A percentile compares a stretch with the other conserved stretches of the same genome.
Conservation (phyloP, 78 protist species). For the Dictyostelium capitatum region DNA sequence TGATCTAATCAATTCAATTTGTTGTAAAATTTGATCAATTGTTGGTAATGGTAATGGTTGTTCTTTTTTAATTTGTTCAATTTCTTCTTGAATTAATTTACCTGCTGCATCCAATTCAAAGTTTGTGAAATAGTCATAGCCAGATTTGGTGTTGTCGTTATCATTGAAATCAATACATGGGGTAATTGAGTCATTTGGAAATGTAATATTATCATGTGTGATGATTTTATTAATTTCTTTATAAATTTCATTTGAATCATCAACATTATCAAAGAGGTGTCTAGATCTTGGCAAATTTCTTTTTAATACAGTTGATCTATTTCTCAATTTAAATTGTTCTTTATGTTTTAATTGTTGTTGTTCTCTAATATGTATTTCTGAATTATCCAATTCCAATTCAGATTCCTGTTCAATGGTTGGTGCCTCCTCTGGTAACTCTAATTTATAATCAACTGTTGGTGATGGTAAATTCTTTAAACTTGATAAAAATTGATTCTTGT, state of each 20-base stretch:
- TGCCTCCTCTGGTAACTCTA: constrained; percentile 25
- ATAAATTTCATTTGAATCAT: constrained; percentile 16
- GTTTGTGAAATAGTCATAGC: constrained; percentile 45
- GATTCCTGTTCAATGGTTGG: constrained; percentile 9
- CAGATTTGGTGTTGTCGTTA: neutral
- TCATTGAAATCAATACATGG: neutral
- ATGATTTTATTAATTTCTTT: constrained; percentile 63
- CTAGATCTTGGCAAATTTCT: constrained; percentile 44
- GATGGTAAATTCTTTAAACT: constrained; percentile 59
- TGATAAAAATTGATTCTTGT: neutral
- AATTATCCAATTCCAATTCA: constrained; percentile 31
- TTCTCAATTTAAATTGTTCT: constrained; percentile 52
- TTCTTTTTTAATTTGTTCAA: neutral
- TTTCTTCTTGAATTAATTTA: constrained; percentile 5
- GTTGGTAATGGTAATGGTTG: neutral
- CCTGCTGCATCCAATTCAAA: constrained; percentile 40
- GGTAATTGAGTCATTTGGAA: constrained; percentile 22
- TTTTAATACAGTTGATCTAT: constrained; percentile 40
- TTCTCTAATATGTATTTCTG: constrained; percentile 53
- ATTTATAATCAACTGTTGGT: constrained; percentile 34
- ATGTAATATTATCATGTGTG: constrained; percentile 22
- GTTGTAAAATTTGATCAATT: neutral
- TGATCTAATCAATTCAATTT: neutral
- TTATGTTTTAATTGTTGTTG: constrained; percentile 66
- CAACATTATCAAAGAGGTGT: neutral